Base-by-base conservation (phyloP, 1,284 basidiomycete species). In the Cutaneotrichosporon dermatis region DNA sequence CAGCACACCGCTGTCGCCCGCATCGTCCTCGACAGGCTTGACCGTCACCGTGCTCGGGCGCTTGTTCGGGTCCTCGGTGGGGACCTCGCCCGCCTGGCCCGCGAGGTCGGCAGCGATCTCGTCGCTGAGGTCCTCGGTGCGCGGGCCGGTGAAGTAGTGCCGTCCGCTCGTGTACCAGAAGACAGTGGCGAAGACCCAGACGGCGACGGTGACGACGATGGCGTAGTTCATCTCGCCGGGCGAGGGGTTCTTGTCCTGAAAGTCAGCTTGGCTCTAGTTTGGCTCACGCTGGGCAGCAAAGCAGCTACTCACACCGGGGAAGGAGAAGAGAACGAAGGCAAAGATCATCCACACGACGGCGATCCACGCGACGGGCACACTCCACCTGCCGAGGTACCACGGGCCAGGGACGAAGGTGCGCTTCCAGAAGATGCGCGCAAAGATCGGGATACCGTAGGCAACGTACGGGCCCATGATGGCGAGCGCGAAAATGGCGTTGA, bases 401-500 rank as follows among this genome's bases (percentile, higher is more conserved):
- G 74, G 74, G 3, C 74, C 74, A 6, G 70, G 73, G 48, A 63
- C 40, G 61, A 75, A 75, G 13, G 55, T 54, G n/a, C 60, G 50
- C 44, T 64, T 58, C 65, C 68, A 69, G 34, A 72, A 43, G 10
- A 74, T 55, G n/a, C 71, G 70, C 33, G 69, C 66, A 37, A 65
- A 69, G 56, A 75, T 75, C 25, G 74, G 74, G 41, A 70, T 73
- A 34, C 54, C 67, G 60, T 75, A 74, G 1, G 72, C 71, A 45
- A 68, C 67, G 52, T 73, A 59, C 11, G 53, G 41, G 13, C 72
- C 73, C 34, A 74, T 55, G 54, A 75, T 72, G 36, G 71, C 70
- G 16, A 75, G 54, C 5, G 72, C 63, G 52, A 75, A 75, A 57
- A 75, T 75, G 44, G 74, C 74, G 51, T 69, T 74, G 64, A 75